Conservation (phyloP, 768 basidiomycete species). For the Tricholoma matsutake region DNA sequence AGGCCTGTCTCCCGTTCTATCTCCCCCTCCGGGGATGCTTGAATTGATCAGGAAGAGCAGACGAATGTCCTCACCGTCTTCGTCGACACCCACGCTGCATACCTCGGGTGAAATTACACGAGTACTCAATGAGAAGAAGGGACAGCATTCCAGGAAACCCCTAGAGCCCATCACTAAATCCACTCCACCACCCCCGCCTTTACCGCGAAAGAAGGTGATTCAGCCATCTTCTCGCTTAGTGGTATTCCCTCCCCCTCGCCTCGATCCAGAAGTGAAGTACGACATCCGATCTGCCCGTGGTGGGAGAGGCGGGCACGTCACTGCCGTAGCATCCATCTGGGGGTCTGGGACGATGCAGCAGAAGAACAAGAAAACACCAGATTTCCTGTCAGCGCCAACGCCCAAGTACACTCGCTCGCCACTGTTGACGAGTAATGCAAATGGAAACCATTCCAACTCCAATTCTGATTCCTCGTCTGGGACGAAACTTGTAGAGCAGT, state of each 20-base stretch:
- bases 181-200: slow-evolving; percentile 13
- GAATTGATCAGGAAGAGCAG: slow-evolving; percentile 36
- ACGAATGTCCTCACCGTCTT: slow-evolving; percentile 35
- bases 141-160: slow-evolving; percentile 1
- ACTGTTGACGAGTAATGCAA: neutral
- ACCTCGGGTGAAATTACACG: neutral
- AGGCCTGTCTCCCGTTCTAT: slow-evolving; percentile 16
- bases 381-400: slow-evolving; percentile 2
- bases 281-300: slow-evolving; percentile 76
- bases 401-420: slow-evolving; percentile 3
- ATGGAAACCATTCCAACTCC: neutral
- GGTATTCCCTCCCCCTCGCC: slow-evolving; percentile 29
- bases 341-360: slow-evolving; percentile 42
- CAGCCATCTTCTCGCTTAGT: slow-evolving; percentile 28
- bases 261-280: slow-evolving; percentile 59
- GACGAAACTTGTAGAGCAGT: slow-evolving; percentile 13
- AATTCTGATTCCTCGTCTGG: slow-evolving; percentile 9
- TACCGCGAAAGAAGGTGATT: slow-evolving; percentile 11
- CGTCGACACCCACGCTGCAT: neutral
- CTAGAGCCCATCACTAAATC: slow-evolving; percentile 15
- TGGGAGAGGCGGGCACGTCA: slow-evolving; percentile 71
- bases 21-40: slow-evolving; percentile 19
- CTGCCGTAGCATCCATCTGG: slow-evolving; percentile 74
- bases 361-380: neutral
- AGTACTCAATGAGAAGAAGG: neutral